Percentiles rank a stretch among this genome's conserved stretches.
Conservation (phyloP, 495 filamentous ascomycete species). For the Glonium stellatum region DNA sequence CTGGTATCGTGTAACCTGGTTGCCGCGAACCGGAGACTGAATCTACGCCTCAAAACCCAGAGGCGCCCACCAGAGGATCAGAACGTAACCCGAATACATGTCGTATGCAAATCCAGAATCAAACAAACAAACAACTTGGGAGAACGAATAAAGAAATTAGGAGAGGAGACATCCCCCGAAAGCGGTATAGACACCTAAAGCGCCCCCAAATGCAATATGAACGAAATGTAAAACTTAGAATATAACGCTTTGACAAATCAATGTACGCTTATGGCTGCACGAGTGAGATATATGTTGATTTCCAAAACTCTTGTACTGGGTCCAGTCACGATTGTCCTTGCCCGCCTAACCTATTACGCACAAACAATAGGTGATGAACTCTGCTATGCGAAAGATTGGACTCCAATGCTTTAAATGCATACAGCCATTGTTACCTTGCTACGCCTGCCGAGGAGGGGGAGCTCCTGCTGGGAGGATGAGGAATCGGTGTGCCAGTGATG, state of each 20-base stretch:
- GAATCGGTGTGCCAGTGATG: constrained; percentile 21
- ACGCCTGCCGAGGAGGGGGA: constrained; percentile 22
- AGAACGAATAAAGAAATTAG: background rate
- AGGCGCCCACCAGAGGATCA: background rate
- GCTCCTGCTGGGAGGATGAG: constrained; percentile 18
- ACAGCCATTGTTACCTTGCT: constrained; percentile 4
- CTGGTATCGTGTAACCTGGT: constrained; percentile 1
- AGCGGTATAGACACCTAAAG: background rate
- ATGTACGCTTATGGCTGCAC: background rate
- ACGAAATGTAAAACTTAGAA: background rate
- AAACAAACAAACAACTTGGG: background rate
- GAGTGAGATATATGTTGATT: background rate
- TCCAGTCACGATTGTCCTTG: too few relatives aligned
- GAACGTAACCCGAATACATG: background rate
- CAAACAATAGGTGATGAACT: background rate
- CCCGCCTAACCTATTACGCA: background rate
- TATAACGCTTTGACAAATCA: background rate
- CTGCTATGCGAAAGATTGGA: background rate
- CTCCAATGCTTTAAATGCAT: background rate
- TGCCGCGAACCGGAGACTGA: background rate
- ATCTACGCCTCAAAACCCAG: background rate
- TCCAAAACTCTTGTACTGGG: too few relatives aligned
- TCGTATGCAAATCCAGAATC: background rate
- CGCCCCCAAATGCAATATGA: background rate
- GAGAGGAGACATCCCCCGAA: background rate